phyloP scores from a whole-genome alignment of 129 eudicot species.

The Tagetes erecta region DNA sequence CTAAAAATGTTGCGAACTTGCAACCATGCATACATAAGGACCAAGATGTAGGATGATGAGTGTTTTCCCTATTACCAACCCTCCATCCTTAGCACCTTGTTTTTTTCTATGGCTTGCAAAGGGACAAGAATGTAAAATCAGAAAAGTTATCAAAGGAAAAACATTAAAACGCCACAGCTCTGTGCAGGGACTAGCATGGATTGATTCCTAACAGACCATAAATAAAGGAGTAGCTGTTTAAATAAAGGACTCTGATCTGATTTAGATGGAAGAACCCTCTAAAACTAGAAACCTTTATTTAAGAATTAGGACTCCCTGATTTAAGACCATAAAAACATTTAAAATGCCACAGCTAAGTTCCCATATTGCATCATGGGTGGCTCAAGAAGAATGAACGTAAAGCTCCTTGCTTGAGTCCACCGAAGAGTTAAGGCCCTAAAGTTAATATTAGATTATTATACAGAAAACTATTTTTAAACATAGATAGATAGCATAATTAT shows the following conservation, averaged over 20 bases:
- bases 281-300: neutral
- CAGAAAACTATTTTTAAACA: neutral
- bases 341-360: neutral
- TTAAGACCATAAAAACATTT: no score
- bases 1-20: neutral
- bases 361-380: neutral
- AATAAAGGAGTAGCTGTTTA: neutral
- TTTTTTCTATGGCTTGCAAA: neutral
- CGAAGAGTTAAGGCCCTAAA: neutral
- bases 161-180: neutral
- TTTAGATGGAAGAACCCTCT: neutral
- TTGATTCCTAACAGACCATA: neutral
- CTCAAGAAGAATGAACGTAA: neutral
- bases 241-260: neutral
- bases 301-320: no score
- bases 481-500: neutral
- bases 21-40: neutral
- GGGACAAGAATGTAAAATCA: neutral
- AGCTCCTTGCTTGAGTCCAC: conserved; percentile 4
- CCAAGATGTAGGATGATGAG: neutral
- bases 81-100: neutral
- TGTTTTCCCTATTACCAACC: neutral
- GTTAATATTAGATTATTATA: neutral
- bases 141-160: neutral
- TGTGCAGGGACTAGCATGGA: neutral